phyloP scores from a whole-genome alignment of 2,329 filamentous ascomycete genomes.

The Aspergillus proliferans region DNA sequence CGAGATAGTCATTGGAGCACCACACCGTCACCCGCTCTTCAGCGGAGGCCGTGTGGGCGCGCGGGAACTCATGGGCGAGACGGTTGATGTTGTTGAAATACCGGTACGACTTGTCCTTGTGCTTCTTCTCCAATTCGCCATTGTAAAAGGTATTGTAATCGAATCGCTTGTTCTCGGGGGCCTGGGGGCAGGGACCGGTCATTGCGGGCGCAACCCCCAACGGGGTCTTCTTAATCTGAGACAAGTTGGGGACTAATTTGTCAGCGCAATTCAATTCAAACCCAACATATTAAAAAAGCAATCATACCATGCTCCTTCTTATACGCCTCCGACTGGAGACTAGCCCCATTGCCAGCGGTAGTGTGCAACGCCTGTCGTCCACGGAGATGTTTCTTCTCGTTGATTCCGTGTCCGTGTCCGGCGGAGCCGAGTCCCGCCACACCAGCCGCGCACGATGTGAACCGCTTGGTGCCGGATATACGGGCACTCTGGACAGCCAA shows the following conservation, averaged over 20 bases:
- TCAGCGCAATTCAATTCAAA: neutral
- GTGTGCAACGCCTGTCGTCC: slow-evolving; percentile 66
- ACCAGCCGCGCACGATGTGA: slow-evolving; percentile 30
- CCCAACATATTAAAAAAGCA: slow-evolving; percentile 4
- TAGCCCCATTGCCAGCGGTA: slow-evolving; percentile 68
- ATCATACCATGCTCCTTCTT: slow-evolving; percentile 44
- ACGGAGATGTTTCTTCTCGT: slow-evolving; percentile 39
- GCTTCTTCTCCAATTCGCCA: slow-evolving; percentile 90
- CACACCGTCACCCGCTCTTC: slow-evolving; percentile 91
- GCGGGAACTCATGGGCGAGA: slow-evolving; percentile 89
- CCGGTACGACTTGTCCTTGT: slow-evolving; percentile 98
- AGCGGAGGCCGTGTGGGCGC: slow-evolving; percentile 77
- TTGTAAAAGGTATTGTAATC: slow-evolving; percentile 89
- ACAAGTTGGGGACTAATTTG: neutral
- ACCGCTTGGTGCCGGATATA: slow-evolving; percentile 32
- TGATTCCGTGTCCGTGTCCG: neutral
- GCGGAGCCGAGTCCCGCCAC: slow-evolving; percentile 16
- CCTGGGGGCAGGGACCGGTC: slow-evolving; percentile 42
- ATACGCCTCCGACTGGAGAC: slow-evolving; percentile 57
- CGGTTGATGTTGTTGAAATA: slow-evolving; percentile 99
- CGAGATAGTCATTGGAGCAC: slow-evolving; percentile 98
- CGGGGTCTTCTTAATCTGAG: neutral
- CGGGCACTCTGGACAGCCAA: slow-evolving; percentile 69
- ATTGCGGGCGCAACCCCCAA: slow-evolving; percentile 13
- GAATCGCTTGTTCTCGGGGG: slow-evolving; percentile 57